phyloP scores from a whole-genome alignment of 179 eudicot species.

The Spinacia oleracea region DNA sequence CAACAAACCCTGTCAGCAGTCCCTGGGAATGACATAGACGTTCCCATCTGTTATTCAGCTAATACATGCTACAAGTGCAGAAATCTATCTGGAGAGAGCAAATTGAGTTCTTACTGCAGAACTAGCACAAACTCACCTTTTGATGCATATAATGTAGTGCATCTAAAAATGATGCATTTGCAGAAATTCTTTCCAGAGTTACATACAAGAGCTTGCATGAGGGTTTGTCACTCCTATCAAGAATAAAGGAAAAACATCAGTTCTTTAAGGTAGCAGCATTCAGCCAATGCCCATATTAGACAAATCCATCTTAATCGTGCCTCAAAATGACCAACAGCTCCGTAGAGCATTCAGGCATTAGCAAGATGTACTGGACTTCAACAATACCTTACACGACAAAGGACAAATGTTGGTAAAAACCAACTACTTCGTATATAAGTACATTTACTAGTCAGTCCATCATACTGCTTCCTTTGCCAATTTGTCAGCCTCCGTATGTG shows the following conservation, averaged over 20 bases:
- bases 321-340: slow-evolving; percentile 2
- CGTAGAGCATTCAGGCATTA: background rate
- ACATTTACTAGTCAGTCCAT: too few species aligned
- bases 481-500: too few species aligned
- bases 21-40: slow-evolving; percentile 56
- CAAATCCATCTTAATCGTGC: background rate
- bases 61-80: slow-evolving; percentile 2
- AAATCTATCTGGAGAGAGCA: background rate
- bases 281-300: slow-evolving; percentile 2
- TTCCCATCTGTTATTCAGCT: slow-evolving; percentile 16
- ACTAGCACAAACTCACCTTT: slow-evolving; percentile 52
- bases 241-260: slow-evolving; percentile 16
- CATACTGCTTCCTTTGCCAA: too few species aligned
- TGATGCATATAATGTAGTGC: slow-evolving; percentile 55
- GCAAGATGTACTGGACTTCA: background rate
- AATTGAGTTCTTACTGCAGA: background rate
- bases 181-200: slow-evolving; percentile 93
- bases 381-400: background rate
- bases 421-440: background rate
- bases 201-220: slow-evolving; percentile 97
- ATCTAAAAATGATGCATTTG: slow-evolving; percentile 70
- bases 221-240: slow-evolving; percentile 76
- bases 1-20: slow-evolving; percentile 80
- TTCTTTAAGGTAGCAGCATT: background rate
- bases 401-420: background rate